phyloP scores from a whole-genome alignment of 208 protist genomes.

The Leishmania arabica region DNA sequence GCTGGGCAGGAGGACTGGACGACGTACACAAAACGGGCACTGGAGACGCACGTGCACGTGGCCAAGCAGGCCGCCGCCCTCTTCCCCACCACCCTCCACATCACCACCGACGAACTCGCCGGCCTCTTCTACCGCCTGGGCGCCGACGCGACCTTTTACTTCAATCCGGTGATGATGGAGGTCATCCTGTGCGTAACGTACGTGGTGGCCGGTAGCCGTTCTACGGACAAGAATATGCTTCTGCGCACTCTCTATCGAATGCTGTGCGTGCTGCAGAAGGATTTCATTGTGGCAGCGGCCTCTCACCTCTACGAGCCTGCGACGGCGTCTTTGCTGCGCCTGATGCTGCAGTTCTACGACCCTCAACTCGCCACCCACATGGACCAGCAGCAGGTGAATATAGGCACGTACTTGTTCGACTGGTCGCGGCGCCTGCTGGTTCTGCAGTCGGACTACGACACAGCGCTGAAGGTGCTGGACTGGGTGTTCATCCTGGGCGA shows the following conservation, averaged over 20 bases:
- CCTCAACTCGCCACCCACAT: slow-evolving; percentile 79
- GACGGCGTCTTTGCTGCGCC: slow-evolving; percentile 48
- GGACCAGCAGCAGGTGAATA: slow-evolving; percentile 71
- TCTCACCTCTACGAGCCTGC: slow-evolving; percentile 49
- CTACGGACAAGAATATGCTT: slow-evolving; percentile 19
- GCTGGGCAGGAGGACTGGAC: slow-evolving; percentile 4
- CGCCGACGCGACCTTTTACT: slow-evolving; percentile 43
- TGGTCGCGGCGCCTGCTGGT: slow-evolving; percentile 72
- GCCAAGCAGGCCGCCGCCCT: slow-evolving; percentile 24
- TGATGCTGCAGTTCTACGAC: slow-evolving; percentile 93
- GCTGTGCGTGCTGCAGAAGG: slow-evolving; percentile 31
- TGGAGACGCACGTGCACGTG: slow-evolving; percentile 34
- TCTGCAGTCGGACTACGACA: slow-evolving; percentile 33
- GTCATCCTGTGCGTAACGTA: slow-evolving; percentile 47
- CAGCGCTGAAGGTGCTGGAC: slow-evolving; percentile 66
- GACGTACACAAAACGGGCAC: slow-evolving; percentile 27
- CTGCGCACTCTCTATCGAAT: slow-evolving; percentile 26
- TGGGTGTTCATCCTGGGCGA: slow-evolving; percentile 80
- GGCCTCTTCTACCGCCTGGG: slow-evolving; percentile 45
- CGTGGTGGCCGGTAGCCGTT: slow-evolving; percentile 29
- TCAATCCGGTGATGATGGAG: slow-evolving; percentile 41
- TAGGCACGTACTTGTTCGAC: slow-evolving; percentile 49
- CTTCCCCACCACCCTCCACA: slow-evolving; percentile 23
- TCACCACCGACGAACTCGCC: slow-evolving; percentile 24
- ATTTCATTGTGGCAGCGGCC: slow-evolving; percentile 43